Evolutionary conservation across 139 green algal species (phyloP).

Genomic region (Haematococcus sp.): DNA sequence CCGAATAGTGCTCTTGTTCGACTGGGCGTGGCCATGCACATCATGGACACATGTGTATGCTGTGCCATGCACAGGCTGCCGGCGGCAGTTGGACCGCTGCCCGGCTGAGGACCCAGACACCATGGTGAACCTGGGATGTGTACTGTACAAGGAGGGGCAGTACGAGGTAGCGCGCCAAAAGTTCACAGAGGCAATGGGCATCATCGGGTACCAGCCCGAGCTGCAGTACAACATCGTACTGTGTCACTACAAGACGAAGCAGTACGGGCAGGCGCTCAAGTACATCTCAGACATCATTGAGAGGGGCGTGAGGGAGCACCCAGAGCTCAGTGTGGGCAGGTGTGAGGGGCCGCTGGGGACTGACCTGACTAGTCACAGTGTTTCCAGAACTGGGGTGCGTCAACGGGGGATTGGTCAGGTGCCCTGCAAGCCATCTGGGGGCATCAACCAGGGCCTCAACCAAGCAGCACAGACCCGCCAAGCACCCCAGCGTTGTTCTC

Average conservation of each 20-base stretch:
- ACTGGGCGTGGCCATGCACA: too few relatives aligned
- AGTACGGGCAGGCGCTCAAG: conserved; percentile 76
- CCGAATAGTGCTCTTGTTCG: too few relatives aligned
- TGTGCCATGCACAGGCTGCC: conserved; percentile 49
- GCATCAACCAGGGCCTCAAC: too few relatives aligned
- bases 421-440: too few relatives aligned
- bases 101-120: conserved; percentile 49
- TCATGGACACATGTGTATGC: too few relatives aligned
- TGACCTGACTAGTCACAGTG: too few relatives aligned
- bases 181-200: conserved; percentile 59
- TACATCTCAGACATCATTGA: conserved; percentile 84
- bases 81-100: conserved; percentile 63
- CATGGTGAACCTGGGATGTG: conserved; percentile 65
- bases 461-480: too few relatives aligned
- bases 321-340: conserved; percentile 81
- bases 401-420: too few relatives aligned
- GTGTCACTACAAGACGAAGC: conserved; percentile 78
- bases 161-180: conserved; percentile 53
- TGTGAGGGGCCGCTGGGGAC: conserved; percentile 7
- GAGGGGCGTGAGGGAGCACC: conserved; percentile 73
- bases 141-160: conserved; percentile 74
- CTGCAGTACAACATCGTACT: conserved; percentile 82
- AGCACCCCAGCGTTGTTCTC: too few relatives aligned
- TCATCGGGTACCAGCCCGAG: conserved; percentile 45
- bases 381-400: too few relatives aligned